Base-by-base conservation (phyloP, 2,329 filamentous ascomycete genomes). In the Rhinocladiella mackenziei region DNA sequence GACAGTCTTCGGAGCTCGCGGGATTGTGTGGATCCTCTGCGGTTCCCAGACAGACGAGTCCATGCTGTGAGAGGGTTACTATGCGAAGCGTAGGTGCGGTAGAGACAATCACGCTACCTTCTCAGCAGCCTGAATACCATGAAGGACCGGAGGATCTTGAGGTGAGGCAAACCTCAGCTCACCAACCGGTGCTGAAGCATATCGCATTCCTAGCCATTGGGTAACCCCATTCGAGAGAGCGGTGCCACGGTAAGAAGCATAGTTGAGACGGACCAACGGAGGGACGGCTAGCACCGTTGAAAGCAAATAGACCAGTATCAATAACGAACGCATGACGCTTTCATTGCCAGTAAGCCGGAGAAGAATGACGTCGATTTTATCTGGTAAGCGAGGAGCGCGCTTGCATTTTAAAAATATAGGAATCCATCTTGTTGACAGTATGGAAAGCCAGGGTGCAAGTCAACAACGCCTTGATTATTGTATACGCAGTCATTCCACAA, bases 201-300 rank as follows among this genome's bases (percentile, higher is more conserved):
- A 92, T 31, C 84, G 77, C 51, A 92, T 78, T 1, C 84, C 86
- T 5, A 86, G 72, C 83, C 84, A 91, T 61, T 83, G 74, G 2
- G 76, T 79, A 35, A 88, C 67, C 1, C 80, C 82, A 54, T 77
- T 76, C 0, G 63, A 54, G 1, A 74, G 66, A 1, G 68, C 58
- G 3, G 67, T 63, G 6, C 86, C 86, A 37, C 71, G 63, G 58
- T 89, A 88, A 18, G 70, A 75, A 20, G 81, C 75, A 59, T 89
- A 89, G 2, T 72, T 74, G 15, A 89, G 69, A 50, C 85, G 70
- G 10, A 88, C 78, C 2, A 69, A 52, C 7, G 58, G 43, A 15
- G 57, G 53, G 32, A 56, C 48, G 2, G 63, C 63, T 8, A 31
- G n/a, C 10, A 44, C 51, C 29, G 51, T 32, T 30, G 41, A 39